These are phyloP conservation scores for Yamadazyma dushanensis DNA, from an alignment of 1,139 yeast species.

Conservation along the genomic window DNA sequence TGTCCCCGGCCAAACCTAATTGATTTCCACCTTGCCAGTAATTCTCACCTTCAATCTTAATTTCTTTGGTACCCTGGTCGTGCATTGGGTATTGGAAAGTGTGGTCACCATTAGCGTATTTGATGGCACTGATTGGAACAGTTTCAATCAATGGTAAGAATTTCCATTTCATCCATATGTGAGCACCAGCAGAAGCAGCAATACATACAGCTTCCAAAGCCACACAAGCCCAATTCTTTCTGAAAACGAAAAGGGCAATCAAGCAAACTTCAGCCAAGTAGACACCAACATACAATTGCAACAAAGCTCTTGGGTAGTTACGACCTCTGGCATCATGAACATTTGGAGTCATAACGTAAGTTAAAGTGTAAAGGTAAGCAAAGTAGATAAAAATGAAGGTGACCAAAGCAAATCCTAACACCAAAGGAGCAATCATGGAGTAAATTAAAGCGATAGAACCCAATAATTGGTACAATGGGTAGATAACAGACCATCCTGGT, in stretches of 20 bases:
- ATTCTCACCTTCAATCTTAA: slow-evolving; percentile 52
- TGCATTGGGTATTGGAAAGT: slow-evolving; percentile 50
- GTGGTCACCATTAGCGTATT: slow-evolving; percentile 55
- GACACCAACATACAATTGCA: slow-evolving; percentile 64
- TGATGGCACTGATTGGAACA: slow-evolving; percentile 75
- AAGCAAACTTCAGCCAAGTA: slow-evolving; percentile 68
- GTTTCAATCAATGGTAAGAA: slow-evolving; percentile 63
- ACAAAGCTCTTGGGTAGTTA: slow-evolving; percentile 64
- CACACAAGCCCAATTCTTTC: slow-evolving; percentile 72
- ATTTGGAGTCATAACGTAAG: slow-evolving; percentile 58
- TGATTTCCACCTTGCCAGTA: slow-evolving; percentile 50
- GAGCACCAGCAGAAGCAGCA: slow-evolving; percentile 52
- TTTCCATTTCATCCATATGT: slow-evolving; percentile 55
- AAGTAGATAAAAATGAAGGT: slow-evolving; percentile 51
- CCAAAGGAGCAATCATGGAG: slow-evolving; percentile 44
- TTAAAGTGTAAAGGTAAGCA: slow-evolving; percentile 58
- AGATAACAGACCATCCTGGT: slow-evolving; percentile 42
- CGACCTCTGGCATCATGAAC: slow-evolving; percentile 60
- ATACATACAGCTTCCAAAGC: slow-evolving; percentile 59
- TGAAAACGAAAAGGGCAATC: slow-evolving; percentile 66
- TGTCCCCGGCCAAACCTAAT: slow-evolving; percentile 30
- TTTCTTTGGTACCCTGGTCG: slow-evolving; percentile 66
- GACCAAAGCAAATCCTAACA: slow-evolving; percentile 48
- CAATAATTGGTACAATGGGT: slow-evolving; percentile 42
- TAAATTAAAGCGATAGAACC: slow-evolving; percentile 41